Evolutionary conservation across 2,329 filamentous ascomycete genomes (phyloP), one percentile per base, ranked within the genome.

Genomic region (Hypoxylon sp.): DNA sequence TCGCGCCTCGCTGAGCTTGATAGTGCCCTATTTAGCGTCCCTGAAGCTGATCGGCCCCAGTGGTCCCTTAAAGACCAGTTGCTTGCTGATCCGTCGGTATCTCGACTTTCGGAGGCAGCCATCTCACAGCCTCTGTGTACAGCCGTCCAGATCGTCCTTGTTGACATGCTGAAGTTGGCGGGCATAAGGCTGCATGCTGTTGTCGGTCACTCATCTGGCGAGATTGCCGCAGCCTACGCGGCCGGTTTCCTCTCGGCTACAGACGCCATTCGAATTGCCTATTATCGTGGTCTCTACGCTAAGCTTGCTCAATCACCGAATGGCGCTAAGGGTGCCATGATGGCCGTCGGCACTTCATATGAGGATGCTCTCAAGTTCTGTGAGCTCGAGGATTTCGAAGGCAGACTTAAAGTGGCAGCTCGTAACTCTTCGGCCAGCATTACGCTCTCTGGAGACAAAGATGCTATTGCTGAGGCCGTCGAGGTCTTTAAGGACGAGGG

Each of bases 301-400:
- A 35, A 35, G 33, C 33, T 35, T 35, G 33, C 33, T 13, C 33
- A 35, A 35, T 35, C 33, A 11, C 11, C 17, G 2, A 11, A 71
- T 42, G 78, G 7, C 61, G 72, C 58, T 61, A 69, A 62, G 11
- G 81, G 82, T 2, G 77, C 77, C 2, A 85, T 85, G 84, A 76
- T 84, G 57, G 82, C 82, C 0, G 80, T 81, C 17, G 49, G 49
- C 14, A 30, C 59, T 6, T 42, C 48, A 22, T 5, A 35, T 11
- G 48, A 49, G 8, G 20, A 17, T 5, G 54, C 11, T 1, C 33
- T 35, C 33, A 7, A 35, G 33, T 35, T 35, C 33, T 35, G 33
- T 13, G 33, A 35, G 33, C 33, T 35, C 10, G 48, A 49, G 5
- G 20, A 17, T 5, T 46, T 17, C 1, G 46, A 42, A 46, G 33